Evolutionary conservation across 192 early-diverging fungal genomes (phyloP).

Genomic region (Dissophora globulifera): DNA sequence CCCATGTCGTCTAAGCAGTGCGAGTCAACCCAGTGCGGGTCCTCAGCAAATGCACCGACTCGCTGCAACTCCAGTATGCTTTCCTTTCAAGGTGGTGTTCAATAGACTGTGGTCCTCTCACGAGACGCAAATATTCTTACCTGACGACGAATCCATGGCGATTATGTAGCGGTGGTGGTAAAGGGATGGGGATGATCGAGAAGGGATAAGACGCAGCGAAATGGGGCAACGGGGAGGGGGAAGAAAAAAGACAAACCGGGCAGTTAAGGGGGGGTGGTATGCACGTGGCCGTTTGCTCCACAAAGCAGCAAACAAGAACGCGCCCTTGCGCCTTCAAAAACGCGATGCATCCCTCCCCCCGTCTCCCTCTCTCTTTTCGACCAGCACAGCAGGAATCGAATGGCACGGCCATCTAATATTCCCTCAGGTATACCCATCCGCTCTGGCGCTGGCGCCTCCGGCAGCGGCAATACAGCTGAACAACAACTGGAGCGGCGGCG

Average conservation of each 20-base stretch:
- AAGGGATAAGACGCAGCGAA: conserved; percentile 24
- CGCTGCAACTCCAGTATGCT: no score
- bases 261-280: not conserved
- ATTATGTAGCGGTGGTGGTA: conserved; percentile 7
- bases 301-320: no score
- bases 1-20: no score
- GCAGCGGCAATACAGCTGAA: not conserved
- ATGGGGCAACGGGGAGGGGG: conserved; percentile 15
- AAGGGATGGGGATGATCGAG: conserved; percentile 22
- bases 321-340: no score
- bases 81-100: no score
- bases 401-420: not conserved
- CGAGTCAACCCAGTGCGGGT: no score
- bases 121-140: conserved; percentile 13
- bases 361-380: not conserved
- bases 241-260: conserved; percentile 12
- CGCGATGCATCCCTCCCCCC: not conserved
- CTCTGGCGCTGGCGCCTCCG: not conserved
- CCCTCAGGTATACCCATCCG: conserved; percentile 1
- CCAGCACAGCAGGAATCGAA: not conserved
- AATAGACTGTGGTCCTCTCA: no score
- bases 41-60: no score
- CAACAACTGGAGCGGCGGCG: conserved; percentile 1
- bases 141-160: conserved; percentile 30
- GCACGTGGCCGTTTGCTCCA: no score